Evolutionary conservation across 495 filamentous ascomycete species (phyloP).

Genomic region (Bathelium albidoporum): DNA sequence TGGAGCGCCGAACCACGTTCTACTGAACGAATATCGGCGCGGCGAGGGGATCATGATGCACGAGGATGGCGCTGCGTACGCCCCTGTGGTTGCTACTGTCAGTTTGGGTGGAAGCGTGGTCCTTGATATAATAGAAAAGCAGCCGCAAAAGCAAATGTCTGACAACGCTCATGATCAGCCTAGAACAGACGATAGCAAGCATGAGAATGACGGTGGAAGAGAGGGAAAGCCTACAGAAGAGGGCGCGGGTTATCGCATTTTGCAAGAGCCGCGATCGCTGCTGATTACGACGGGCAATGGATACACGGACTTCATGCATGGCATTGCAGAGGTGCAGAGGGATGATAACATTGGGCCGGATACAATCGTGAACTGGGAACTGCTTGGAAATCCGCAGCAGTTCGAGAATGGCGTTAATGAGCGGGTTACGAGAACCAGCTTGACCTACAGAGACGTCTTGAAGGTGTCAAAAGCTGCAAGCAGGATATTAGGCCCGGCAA

Average conservation of each 20-base stretch:
- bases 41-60: slow-evolving; percentile 95
- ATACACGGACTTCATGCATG: slow-evolving; percentile 31
- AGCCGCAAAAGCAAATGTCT: no score
- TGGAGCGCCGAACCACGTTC: slow-evolving; percentile 70
- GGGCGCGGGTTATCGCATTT: slow-evolving; percentile 46
- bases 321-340: slow-evolving; percentile 28
- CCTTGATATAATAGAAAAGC: slow-evolving; percentile 66
- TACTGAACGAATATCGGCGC: slow-evolving; percentile 83
- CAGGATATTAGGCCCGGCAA: slow-evolving; percentile 19
- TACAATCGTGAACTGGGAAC: slow-evolving; percentile 72
- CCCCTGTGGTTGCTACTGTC: slow-evolving; percentile 80
- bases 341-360: slow-evolving; percentile 31
- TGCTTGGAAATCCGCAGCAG: slow-evolving; percentile 51
- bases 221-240: slow-evolving; percentile 18
- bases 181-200: slow-evolving; percentile 13
- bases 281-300: slow-evolving; percentile 29
- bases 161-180: no score
- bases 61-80: slow-evolving; percentile 83
- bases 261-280: slow-evolving; percentile 66
- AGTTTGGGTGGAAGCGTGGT: slow-evolving; percentile 69
- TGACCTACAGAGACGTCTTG: slow-evolving; percentile 89
- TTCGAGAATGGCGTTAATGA: slow-evolving; percentile 48
- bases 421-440: slow-evolving; percentile 62
- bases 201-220: slow-evolving; percentile 20
- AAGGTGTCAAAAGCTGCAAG: slow-evolving; percentile 45